These are phyloP conservation scores for Prunus dulcis DNA, from an alignment of 306 rosid genomes.

Conservation along the genomic window DNA sequence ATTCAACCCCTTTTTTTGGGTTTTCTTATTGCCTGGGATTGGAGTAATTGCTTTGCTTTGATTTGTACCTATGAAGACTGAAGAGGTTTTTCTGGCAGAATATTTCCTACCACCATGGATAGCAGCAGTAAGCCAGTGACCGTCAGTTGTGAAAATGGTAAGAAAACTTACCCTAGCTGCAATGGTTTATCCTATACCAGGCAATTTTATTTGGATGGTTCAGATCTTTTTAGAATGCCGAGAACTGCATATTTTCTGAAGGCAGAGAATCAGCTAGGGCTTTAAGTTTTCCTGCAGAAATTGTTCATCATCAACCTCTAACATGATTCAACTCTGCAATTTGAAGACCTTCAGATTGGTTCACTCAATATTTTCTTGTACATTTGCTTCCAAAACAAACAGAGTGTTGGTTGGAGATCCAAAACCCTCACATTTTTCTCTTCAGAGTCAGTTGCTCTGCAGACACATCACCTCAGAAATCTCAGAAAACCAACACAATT, in stretches of 20 bases:
- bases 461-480: background rate
- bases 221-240: too few relatives aligned
- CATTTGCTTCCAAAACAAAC: background rate
- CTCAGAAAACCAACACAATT: conserved; percentile 1
- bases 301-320: background rate
- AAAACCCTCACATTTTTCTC: background rate
- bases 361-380: background rate
- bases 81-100: too few relatives aligned
- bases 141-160: background rate
- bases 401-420: background rate
- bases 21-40: too few relatives aligned
- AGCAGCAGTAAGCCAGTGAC: background rate
- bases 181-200: too few relatives aligned
- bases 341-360: background rate
- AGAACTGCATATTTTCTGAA: too few relatives aligned
- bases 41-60: too few relatives aligned
- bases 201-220: too few relatives aligned
- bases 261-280: background rate
- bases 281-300: background rate
- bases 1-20: too few relatives aligned
- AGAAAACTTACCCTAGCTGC: background rate
- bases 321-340: background rate
- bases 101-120: background rate
- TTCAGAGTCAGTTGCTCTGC: background rate
- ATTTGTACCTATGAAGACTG: too few relatives aligned